Base-by-base conservation (phyloP, 2,329 filamentous ascomycete genomes). In the Phialophora expanda region DNA sequence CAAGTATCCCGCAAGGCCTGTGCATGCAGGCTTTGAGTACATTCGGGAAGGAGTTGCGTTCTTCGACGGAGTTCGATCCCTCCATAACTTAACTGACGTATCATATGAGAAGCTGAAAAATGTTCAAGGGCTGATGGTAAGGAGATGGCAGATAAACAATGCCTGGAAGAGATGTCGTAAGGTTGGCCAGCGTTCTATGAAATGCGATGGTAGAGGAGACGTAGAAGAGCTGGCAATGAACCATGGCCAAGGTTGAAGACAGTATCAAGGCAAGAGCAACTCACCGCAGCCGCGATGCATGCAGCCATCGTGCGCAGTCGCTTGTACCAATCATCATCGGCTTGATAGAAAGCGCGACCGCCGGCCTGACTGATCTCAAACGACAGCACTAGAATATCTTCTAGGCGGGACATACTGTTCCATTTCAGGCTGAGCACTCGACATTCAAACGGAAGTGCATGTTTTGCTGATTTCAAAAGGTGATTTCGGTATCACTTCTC, bases 221-320 rank as follows among this genome's bases (percentile, higher is more conserved):
- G 8, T 7, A 17, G 38, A 44, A 44, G 38, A 44, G 14, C 6
- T 6, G 7, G 17, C 7, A n/a, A n/a, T 44, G 14, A 3, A 44
- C 17, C 12, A n/a, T 8, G 17, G 14, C 5, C 17, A 4, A n/a
- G 14, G 38, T 8, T 20, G 38, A 9, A 44, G 17, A 44, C 17
- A 44, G 38, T 44, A n/a, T n/a, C 38, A n/a, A 44, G 17, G 38
- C 38, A 44, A 44, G 38, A n/a, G 38, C 38, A 44, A 44, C 38
- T 44, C 38, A 20, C 38, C 38, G 7, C 0, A n/a, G 17, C 5
- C n/a, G 38, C 6, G 4, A n/a, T 0, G 6, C 38, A 1, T 5
- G 38, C 17, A 44, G 17, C 6, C n/a, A 44, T 8, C 14, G 7
- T 2, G 38, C 38, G 12, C n/a, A n/a, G 38, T 44, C 17, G 9